Conservation (phyloP, 768 basidiomycete genomes). For the Lentinula sp. region DNA sequence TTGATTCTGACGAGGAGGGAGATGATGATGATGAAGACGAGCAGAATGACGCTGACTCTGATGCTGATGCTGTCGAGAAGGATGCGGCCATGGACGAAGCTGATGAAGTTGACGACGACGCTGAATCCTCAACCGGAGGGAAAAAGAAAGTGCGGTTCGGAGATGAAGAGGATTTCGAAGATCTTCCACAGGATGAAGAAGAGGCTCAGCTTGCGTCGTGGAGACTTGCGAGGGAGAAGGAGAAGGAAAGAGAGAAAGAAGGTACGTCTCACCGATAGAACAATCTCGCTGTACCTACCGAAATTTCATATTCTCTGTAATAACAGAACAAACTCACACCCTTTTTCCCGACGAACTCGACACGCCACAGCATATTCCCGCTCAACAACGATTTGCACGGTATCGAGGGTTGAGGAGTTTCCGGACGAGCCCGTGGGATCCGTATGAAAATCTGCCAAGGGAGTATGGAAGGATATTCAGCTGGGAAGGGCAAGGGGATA, state of each 20-base stretch:
- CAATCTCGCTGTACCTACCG: background rate
- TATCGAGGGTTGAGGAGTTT: slow-evolving; percentile 90
- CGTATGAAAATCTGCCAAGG: slow-evolving; percentile 89
- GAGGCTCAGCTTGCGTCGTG: slow-evolving; percentile 64
- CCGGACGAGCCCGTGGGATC: slow-evolving; percentile 96
- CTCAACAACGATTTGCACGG: slow-evolving; percentile 80
- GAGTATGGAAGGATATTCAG: slow-evolving; percentile 96
- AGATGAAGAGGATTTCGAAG: slow-evolving; percentile 58
- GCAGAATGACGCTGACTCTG: slow-evolving; percentile 16
- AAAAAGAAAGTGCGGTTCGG: slow-evolving; percentile 47
- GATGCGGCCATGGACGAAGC: slow-evolving; percentile 45
- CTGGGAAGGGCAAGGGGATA: slow-evolving; percentile 68
- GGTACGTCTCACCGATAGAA: slow-evolving; percentile 28
- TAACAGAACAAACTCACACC: background rate
- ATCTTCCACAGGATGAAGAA: slow-evolving; percentile 58
- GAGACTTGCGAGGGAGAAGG: slow-evolving; percentile 19
- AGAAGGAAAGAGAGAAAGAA: slow-evolving; percentile 67
- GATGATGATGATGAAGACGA: slow-evolving; percentile 38
- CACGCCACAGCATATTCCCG: slow-evolving; percentile 81
- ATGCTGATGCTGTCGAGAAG: slow-evolving; percentile 42
- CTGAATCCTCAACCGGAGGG: slow-evolving; percentile 9
- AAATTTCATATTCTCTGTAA: no score
- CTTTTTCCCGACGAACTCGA: slow-evolving; percentile 95
- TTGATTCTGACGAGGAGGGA: slow-evolving; percentile 61
- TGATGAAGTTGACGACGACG: background rate